Base-by-base conservation (phyloP, 2,329 filamentous ascomycete genomes). In the Trichoderma koningii region DNA sequence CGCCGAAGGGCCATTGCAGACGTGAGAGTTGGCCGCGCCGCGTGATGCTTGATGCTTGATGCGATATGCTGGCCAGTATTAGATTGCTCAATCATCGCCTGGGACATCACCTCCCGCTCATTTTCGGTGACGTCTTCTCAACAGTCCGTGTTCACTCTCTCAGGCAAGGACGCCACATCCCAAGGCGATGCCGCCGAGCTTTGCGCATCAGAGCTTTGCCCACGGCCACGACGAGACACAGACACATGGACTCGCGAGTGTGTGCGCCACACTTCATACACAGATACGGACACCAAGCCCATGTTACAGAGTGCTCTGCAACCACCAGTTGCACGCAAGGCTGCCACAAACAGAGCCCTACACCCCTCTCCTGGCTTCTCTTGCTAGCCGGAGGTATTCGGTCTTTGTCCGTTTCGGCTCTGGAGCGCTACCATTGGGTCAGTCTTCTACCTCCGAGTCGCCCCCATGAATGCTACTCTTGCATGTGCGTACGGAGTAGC, bases 261-360 rank as follows among this genome's bases (percentile, higher is more conserved):
- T 47, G 21, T 41, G 30, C 44, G 51, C n/a, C 23, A 30, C 5
- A n/a, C 23, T 26, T 6, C 21, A 30, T 34, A 52, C 50, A 52
- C 28, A 30, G 34, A 19, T n/a, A 52, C 48, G 26, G 44, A 61
- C 21, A 9, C 19, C 38, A 38, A 61, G 57, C 34, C 45, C 28
- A 14, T 38, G 14, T 10, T 44, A 17, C 47, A 10, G 15, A 44
- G 7, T 42, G 38, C 53, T 9, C 45, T 41, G 47, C 48, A 44
- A 42, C 47, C n/a, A n/a, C 41, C 21, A 34, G n/a, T 10, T 26
- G 41, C n/a, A 21, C 26, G 48, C 57, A 52, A 48, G 57, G 57
- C 48, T 62, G 57, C 57, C 15, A 59, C 12, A 3, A 21, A 15
- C 23, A 61, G 47, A 61, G 57, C 57, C 57, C 48, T 62, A 62